Evolutionary conservation across 1,284 basidiomycete genomes (phyloP).

Genomic region (Kalmanozyma brasiliensis): DNA sequence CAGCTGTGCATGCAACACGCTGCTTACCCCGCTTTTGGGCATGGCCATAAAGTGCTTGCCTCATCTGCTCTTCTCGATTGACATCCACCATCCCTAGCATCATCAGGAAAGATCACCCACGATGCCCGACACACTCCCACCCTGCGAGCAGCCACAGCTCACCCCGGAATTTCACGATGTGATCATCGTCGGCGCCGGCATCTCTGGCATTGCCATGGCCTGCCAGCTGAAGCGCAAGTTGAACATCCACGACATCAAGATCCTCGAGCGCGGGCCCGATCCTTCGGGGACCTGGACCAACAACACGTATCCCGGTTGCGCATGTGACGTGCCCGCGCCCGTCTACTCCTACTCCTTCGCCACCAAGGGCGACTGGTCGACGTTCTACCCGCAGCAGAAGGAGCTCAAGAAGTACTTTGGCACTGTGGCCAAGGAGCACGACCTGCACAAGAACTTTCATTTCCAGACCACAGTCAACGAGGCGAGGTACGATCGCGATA

Average conservation of each 20-base stretch:
- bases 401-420: slow-evolving; percentile 60
- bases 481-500: slow-evolving; percentile 57
- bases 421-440: slow-evolving; percentile 55
- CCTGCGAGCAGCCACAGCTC: slow-evolving; percentile 29
- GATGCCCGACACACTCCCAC: slow-evolving; percentile 13
- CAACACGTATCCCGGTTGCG: slow-evolving; percentile 62
- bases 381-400: slow-evolving; percentile 55
- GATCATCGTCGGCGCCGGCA: slow-evolving; percentile 61
- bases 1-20: background rate
- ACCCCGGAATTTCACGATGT: slow-evolving; percentile 62
- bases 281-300: slow-evolving; percentile 58
- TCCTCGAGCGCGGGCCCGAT: slow-evolving; percentile 48
- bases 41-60: background rate
- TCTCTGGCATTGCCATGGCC: slow-evolving; percentile 59
- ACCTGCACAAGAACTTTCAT: slow-evolving; percentile 50
- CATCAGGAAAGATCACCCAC: background rate
- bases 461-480: slow-evolving; percentile 55
- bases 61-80: background rate
- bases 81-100: background rate
- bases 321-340: slow-evolving; percentile 64
- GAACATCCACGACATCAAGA: slow-evolving; percentile 55
- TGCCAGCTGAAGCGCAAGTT: slow-evolving; percentile 57
- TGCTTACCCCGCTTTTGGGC: background rate
- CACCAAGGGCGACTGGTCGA: slow-evolving; percentile 63
- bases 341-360: slow-evolving; percentile 65